Evolutionary conservation across 2,329 filamentous ascomycete species (phyloP).

Genomic region (Monosporascus sp.): DNA sequence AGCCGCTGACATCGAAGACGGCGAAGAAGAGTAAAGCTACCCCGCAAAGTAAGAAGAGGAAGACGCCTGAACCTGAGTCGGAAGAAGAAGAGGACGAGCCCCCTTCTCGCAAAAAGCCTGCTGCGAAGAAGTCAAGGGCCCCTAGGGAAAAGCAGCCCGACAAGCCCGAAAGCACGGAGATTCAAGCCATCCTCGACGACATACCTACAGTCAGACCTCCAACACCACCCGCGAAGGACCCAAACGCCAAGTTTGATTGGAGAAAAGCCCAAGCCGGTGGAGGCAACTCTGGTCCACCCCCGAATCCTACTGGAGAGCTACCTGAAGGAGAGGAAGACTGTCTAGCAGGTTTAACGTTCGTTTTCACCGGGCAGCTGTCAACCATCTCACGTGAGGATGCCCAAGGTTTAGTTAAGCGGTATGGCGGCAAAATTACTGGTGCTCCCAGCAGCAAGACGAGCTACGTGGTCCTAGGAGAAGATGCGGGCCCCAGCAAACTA

Average conservation of each 20-base stretch:
- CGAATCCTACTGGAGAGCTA: slow-evolving; percentile 57
- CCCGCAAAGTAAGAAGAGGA: slow-evolving; percentile 47
- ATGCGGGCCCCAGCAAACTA: slow-evolving; percentile 91
- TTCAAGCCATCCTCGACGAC: slow-evolving; percentile 81
- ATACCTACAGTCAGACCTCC: slow-evolving; percentile 80
- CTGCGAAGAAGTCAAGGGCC: slow-evolving; percentile 53
- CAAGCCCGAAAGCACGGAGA: slow-evolving; percentile 60
- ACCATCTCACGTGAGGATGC: slow-evolving; percentile 80
- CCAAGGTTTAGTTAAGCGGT: slow-evolving; percentile 80
- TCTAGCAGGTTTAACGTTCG: slow-evolving; percentile 81
- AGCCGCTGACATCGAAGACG: slow-evolving; percentile 22
- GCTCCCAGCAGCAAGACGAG: slow-evolving; percentile 89
- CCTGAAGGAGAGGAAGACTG: slow-evolving; percentile 86
- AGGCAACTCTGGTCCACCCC: slow-evolving; percentile 58
- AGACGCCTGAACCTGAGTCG: slow-evolving; percentile 48
- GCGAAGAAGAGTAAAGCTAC: slow-evolving; percentile 27
- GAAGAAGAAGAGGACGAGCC: slow-evolving; percentile 56
- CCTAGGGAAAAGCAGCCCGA: slow-evolving; percentile 60
- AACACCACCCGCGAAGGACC: slow-evolving; percentile 70
- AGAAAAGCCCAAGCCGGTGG: slow-evolving; percentile 54
- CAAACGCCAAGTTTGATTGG: slow-evolving; percentile 75
- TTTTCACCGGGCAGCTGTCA: slow-evolving; percentile 86
- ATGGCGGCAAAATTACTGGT: slow-evolving; percentile 84
- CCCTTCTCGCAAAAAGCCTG: slow-evolving; percentile 45
- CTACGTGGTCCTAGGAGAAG: slow-evolving; percentile 84